phyloP scores from a whole-genome alignment of 306 rosid species.

The Cajanus cajan region DNA sequence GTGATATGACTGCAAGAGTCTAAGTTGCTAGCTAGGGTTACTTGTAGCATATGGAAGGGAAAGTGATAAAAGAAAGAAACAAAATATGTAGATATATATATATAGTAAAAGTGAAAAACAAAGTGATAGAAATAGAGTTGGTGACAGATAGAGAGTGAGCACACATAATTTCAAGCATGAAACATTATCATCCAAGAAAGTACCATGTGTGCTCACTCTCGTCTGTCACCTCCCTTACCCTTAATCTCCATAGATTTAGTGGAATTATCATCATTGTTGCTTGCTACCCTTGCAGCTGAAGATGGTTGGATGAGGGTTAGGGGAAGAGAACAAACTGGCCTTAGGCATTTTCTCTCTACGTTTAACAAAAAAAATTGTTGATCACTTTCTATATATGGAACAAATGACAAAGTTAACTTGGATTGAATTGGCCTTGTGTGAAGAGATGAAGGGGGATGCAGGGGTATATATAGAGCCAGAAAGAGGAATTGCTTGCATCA shows the following conservation, averaged over 20 bases:
- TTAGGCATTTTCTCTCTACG: not conserved
- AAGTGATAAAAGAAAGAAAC: not conserved
- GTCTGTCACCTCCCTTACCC: conserved; percentile 96
- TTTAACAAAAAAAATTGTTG: conserved; percentile 21
- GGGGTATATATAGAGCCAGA: conserved; percentile 61
- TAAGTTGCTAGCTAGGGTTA: conserved; percentile 24
- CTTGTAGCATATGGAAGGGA: not conserved
- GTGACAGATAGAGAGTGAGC: conserved; percentile 94
- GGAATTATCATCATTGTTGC: not conserved
- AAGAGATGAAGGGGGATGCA: conserved; percentile 30
- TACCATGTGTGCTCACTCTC: conserved; percentile 99
- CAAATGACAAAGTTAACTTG: not conserved
- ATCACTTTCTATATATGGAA: conserved; percentile 25
- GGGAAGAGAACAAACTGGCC: not conserved
- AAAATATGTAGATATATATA: not conserved
- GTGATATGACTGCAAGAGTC: not conserved
- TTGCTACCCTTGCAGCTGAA: not conserved
- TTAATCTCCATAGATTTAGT: not conserved
- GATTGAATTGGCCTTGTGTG: conserved; percentile 33
- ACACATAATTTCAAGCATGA: conserved; percentile 84
- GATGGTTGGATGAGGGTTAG: not conserved
- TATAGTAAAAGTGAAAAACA: not conserved
- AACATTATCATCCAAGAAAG: conserved; percentile 64
- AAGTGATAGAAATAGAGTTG: not conserved
- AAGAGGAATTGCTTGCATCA: conserved; percentile 42